A percentile compares a stretch with the other conserved stretches of the same genome.
Evolutionary conservation across 345 rosid genomes (phyloP).

Genomic region (Isatis tinctoria): DNA sequence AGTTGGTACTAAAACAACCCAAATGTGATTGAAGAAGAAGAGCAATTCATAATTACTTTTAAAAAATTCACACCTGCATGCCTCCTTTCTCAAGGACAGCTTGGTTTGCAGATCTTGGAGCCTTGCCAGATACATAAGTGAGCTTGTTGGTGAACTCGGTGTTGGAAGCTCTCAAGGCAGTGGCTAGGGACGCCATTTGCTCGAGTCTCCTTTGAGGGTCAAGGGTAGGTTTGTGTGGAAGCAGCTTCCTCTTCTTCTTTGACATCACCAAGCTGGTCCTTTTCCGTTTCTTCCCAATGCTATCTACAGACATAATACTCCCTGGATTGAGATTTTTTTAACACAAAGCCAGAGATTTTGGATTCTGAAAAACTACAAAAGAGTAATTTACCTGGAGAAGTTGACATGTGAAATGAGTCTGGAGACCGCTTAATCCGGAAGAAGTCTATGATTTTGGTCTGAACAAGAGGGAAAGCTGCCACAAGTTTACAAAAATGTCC

Average conservation of each 20-base stretch:
- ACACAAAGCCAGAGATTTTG: not conserved
- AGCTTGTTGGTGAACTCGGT: conserved; percentile 66
- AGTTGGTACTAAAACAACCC: not conserved
- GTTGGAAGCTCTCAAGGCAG: conserved; percentile 64
- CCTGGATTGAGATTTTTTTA: not conserved
- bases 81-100: conserved; percentile 76
- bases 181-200: conserved; percentile 94
- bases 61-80: conserved; percentile 60
- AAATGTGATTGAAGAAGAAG: not conserved
- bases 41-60: not conserved
- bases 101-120: conserved; percentile 58
- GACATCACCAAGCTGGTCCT: conserved; percentile 51
- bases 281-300: conserved; percentile 53
- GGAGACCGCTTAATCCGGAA: conserved; percentile 62
- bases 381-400: conserved; percentile 39
- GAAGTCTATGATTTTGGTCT: conserved; percentile 79
- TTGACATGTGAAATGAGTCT: conserved; percentile 10
- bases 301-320: conserved; percentile 32
- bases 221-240: conserved; percentile 62
- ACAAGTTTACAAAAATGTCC: not conserved
- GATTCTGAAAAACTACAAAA: not conserved
- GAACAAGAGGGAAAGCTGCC: conserved; percentile 71
- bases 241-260: conserved; percentile 69
- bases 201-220: conserved; percentile 57
- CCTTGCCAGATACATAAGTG: conserved; percentile 63